A percentile compares a stretch with the other conserved stretches of the same genome.
Evolutionary conservation across 2,329 filamentous ascomycete genomes (phyloP).

Genomic region (Fusarium oxysporum): DNA sequence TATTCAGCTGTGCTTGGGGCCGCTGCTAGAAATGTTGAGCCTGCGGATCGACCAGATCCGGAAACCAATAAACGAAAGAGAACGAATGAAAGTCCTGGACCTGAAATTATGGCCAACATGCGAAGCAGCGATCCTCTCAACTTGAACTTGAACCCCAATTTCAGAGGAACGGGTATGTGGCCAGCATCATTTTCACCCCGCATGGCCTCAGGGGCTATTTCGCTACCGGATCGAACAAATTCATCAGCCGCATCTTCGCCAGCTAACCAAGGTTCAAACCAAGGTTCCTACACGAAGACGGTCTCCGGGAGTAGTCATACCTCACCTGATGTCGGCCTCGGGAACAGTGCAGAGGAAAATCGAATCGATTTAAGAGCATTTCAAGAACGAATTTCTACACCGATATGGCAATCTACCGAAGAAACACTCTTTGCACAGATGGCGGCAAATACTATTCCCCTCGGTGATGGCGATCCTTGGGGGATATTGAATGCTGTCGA

Average conservation of each 20-base stretch:
- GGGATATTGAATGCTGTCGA: slow-evolving; percentile 45
- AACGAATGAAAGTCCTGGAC: slow-evolving; percentile 43
- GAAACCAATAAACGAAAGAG: slow-evolving; percentile 50
- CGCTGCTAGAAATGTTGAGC: slow-evolving; percentile 47
- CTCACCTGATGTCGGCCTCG: slow-evolving; percentile 48
- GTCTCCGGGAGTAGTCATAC: slow-evolving; percentile 48
- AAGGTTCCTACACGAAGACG: slow-evolving; percentile 36
- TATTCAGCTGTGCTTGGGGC: slow-evolving; percentile 51
- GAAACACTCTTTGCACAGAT: slow-evolving; percentile 48
- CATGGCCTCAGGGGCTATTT: slow-evolving; percentile 17
- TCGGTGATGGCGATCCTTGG: slow-evolving; percentile 45
- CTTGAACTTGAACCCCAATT: slow-evolving; percentile 7
- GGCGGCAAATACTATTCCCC: slow-evolving; percentile 34
- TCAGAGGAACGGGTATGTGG: slow-evolving; percentile 12
- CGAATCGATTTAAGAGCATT: slow-evolving; percentile 50
- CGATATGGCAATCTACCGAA: slow-evolving; percentile 49
- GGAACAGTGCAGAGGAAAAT: slow-evolving; percentile 53
- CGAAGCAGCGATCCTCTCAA: background rate
- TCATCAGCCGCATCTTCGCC: slow-evolving; percentile 51
- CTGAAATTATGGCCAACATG: slow-evolving; percentile 20
- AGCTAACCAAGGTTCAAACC: slow-evolving; percentile 36
- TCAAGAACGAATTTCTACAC: slow-evolving; percentile 48
- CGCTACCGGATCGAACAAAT: slow-evolving; percentile 49
- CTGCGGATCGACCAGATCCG: slow-evolving; percentile 21
- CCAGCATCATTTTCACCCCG: slow-evolving; percentile 18